These are phyloP conservation scores for Xerocomellus amylosporus DNA, from an alignment of 768 basidiomycete species.

Conservation along the genomic window DNA sequence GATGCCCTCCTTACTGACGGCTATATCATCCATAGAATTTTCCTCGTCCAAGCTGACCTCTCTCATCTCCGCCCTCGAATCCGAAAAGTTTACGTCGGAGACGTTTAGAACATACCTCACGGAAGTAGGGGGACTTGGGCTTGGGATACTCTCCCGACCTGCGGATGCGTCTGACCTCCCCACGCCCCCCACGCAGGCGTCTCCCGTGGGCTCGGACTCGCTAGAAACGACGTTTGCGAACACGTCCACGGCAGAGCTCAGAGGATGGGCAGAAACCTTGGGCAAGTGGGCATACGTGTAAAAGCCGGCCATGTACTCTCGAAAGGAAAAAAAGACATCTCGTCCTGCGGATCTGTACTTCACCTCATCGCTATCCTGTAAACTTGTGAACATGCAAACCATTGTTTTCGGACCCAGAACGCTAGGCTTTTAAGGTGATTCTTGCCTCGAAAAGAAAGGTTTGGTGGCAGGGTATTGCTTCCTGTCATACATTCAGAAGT, in stretches of 20 bases:
- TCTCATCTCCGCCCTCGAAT: constrained; percentile 55
- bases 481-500: neutral
- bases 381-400: neutral
- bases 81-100: constrained; percentile 33
- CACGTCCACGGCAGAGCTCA: constrained; percentile 29
- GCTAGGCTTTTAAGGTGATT: neutral
- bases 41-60: constrained; percentile 51
- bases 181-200: constrained; percentile 26
- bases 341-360: constrained; percentile 1
- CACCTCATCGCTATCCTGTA: constrained; percentile 6
- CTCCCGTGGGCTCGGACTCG: constrained; percentile 11
- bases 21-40: constrained; percentile 53
- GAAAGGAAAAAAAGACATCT: neutral
- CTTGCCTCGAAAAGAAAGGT: neutral
- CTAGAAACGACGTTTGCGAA: constrained; percentile 26
- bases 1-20: no score
- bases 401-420: neutral
- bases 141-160: constrained; percentile 76
- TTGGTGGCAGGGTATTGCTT: no score
- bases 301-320: constrained; percentile 3
- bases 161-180: constrained; percentile 12
- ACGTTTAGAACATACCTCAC: constrained; percentile 66
- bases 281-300: constrained; percentile 43
- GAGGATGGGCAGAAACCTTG: constrained; percentile 34
- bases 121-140: constrained; percentile 88